Conservation (phyloP, 192 early-diverging fungal species). For the Coemansia sp. region DNA sequence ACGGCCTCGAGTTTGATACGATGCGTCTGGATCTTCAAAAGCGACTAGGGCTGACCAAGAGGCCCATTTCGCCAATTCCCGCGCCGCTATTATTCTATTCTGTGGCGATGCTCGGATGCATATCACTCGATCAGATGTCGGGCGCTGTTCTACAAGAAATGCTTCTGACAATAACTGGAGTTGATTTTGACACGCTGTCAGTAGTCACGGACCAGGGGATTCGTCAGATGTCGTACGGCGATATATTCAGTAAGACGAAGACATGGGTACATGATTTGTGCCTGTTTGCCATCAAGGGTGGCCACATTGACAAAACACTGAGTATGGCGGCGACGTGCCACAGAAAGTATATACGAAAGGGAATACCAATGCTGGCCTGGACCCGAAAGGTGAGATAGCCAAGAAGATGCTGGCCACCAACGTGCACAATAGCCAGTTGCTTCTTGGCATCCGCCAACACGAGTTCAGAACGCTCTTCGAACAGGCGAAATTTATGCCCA, state of each 20-base stretch:
- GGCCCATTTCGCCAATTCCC: not conserved
- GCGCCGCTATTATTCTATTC: not conserved
- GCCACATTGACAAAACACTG: not conserved
- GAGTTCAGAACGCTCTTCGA: not conserved
- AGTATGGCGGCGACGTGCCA: not conserved
- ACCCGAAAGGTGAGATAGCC: not conserved
- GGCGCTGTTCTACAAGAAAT: not conserved
- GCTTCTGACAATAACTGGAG: not conserved
- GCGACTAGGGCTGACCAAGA: too few species aligned
- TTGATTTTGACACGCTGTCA: not conserved
- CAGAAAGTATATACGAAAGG: not conserved
- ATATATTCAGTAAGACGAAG: not conserved
- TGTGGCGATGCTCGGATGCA: not conserved
- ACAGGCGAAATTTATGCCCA: not conserved
- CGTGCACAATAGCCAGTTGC: not conserved
- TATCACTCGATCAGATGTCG: not conserved
- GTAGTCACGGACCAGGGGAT: not conserved
- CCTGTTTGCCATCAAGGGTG: not conserved
- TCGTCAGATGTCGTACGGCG: not conserved
- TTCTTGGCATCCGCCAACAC: not conserved
- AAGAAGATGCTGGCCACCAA: not conserved
- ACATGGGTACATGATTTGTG: not conserved
- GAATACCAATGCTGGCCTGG: not conserved
- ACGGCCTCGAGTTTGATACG: too few species aligned
- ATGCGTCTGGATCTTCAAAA: too few species aligned